Evolutionary conservation across 2,329 filamentous ascomycete species (phyloP).

Genomic region (Macrophomina pseudophaseolina): DNA sequence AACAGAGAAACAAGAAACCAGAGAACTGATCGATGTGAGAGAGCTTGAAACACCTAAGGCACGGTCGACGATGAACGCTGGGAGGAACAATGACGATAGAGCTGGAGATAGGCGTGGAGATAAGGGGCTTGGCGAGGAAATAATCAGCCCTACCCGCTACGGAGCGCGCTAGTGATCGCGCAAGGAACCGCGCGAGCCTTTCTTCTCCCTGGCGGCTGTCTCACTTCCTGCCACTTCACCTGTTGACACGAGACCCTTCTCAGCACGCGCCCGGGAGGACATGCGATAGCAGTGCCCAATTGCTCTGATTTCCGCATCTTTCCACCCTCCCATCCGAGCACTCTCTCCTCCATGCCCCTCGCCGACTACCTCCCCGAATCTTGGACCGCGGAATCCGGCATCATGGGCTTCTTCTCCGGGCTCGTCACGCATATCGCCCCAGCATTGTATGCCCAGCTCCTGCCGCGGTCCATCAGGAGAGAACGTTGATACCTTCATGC

Average conservation of each 20-base stretch:
- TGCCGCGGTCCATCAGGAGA: not conserved
- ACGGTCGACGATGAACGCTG: not conserved
- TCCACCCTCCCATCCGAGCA: not conserved
- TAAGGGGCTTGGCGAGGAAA: constrained; percentile 14
- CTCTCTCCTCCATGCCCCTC: constrained; percentile 19
- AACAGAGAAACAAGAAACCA: not conserved
- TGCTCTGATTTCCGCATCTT: not conserved
- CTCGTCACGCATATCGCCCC: constrained; percentile 45
- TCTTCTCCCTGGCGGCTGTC: constrained; percentile 4
- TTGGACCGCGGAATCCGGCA: constrained; percentile 24
- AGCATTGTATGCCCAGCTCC: constrained; percentile 39
- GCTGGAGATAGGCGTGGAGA: constrained; percentile 23
- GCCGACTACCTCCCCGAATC: constrained; percentile 25
- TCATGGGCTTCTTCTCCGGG: constrained; percentile 44
- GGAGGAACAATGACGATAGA: constrained; percentile 1
- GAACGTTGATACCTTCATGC: not conserved
- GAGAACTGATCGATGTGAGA: not conserved
- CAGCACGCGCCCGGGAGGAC: not conserved
- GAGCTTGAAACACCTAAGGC: not conserved
- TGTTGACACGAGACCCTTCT: constrained; percentile 6
- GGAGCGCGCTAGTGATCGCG: not conserved
- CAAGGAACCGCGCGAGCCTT: constrained; percentile 15
- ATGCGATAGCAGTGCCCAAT: constrained; percentile 12
- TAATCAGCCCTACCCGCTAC: constrained; percentile 23
- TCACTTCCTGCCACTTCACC: not conserved